Conservation (phyloP, 179 eudicot species). For the Amaranthus tricolor region DNA sequence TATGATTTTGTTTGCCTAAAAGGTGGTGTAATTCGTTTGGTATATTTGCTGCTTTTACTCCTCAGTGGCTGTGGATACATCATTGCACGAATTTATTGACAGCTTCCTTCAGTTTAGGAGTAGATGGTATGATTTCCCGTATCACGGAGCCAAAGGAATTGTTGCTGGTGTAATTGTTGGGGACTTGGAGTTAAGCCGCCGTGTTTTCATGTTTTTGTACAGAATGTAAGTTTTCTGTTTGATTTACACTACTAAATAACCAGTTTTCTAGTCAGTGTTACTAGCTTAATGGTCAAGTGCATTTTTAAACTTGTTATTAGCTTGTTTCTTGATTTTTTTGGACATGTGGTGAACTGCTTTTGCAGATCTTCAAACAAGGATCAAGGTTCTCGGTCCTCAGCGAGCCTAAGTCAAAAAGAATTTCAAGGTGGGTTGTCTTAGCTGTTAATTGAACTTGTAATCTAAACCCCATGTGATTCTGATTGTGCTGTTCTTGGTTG, state of each 20-base stretch:
- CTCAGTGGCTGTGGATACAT: conserved; percentile 76
- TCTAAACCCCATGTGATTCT: not conserved
- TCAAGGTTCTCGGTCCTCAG: conserved; percentile 73
- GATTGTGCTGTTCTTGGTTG: not conserved
- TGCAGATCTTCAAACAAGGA: conserved; percentile 84
- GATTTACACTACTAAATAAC: not conserved
- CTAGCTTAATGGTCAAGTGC: not conserved
- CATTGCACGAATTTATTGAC: conserved; percentile 73
- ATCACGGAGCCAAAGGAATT: conserved; percentile 74
- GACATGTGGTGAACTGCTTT: conserved; percentile 6
- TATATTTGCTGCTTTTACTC: conserved; percentile 14
- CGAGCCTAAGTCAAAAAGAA: conserved; percentile 69
- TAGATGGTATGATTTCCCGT: conserved; percentile 97
- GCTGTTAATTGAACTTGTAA: conserved; percentile 2
- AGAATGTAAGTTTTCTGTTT: conserved; percentile 60
- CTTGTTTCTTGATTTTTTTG: conserved; percentile 1
- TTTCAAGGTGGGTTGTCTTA: conserved; percentile 63
- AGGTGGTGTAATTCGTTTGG: conserved; percentile 2
- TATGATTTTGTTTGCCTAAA: not conserved
- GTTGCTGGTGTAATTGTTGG: conserved; percentile 97
- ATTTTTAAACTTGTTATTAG: too few species aligned
- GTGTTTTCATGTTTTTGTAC: conserved; percentile 87
- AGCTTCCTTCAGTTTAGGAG: conserved; percentile 80
- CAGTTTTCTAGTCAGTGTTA: not conserved
- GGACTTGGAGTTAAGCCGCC: conserved; percentile 78